Base-by-base conservation (phyloP, 2,329 filamentous ascomycete species). In the Pyricularia pennisetigena region DNA sequence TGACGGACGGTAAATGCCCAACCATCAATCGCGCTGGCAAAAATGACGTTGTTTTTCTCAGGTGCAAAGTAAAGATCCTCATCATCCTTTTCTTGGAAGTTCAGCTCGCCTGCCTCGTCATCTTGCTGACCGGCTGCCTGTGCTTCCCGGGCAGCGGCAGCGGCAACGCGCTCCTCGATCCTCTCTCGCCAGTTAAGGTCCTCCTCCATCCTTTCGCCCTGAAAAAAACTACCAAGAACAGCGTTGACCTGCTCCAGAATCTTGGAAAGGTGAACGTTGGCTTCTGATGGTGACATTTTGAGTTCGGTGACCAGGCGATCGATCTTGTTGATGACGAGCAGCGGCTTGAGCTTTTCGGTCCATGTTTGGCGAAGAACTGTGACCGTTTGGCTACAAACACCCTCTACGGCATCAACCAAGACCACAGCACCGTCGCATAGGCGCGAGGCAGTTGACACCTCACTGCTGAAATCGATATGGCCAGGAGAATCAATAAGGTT, bases 31-130 rank as follows among this genome's bases (percentile, higher is more conserved):
- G 95, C 95, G 76, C 94, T 98, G 81, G 93, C 93, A 78, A 99
- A 99, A 71, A 99, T 98, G 77, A 99, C 95, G 75, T 99, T 99
- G 78, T 97, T 97, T 79, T 94, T 97, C 76, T 99, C 95, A 0
- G 95, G 95, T 0, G 95, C 93, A 79, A 99, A 99, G 78, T 99
- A 99, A 29, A 99, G 89, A 77, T 97, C 94, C 77, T 98, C 94
- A 74, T 99, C 95, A 74, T 97, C 94, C 73, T 89, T 88, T 76
- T 98, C 95, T 77, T 97, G 90, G 73, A 93, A 99, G 69, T 89
- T 85, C 5, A 87, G 76, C 20, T 89, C 88, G 3, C 86, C 85
- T n/a, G 54, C 66, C 26, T 80, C 79, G 5, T 85, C 82, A 68
- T 80, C 82, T 63, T 82, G 80, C 67, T 85, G 79, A 66, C 85